These are phyloP conservation scores for Borovskyia barvae DNA, from an alignment of 208 protist species.

Conservation along the genomic window DNA sequence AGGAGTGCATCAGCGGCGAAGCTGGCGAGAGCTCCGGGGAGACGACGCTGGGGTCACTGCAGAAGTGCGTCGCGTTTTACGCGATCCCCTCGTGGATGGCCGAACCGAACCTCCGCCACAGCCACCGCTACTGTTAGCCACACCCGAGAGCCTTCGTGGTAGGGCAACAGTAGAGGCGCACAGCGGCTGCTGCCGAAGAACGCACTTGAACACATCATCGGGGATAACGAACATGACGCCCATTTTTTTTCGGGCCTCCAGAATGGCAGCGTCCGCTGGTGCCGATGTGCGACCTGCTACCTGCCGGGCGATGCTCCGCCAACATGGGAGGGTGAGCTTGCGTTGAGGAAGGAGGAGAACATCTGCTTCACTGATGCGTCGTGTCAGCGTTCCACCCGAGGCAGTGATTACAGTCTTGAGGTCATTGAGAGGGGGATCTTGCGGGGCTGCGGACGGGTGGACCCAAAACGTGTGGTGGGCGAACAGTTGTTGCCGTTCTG, in stretches of 20 bases:
- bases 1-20: too few relatives aligned
- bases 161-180: conserved; percentile 29
- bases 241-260: conserved; percentile 7
- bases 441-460: conserved; percentile 46
- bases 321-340: conserved; percentile 22
- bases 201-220: conserved; percentile 65
- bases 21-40: too few relatives aligned
- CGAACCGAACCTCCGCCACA: background rate
- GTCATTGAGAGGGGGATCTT: conserved; percentile 70
- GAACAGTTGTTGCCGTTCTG: conserved; percentile 49
- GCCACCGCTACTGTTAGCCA: background rate
- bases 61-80: conserved; percentile 11
- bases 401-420: conserved; percentile 53
- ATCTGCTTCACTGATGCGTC: conserved; percentile 20
- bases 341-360: conserved; percentile 43
- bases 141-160: conserved; percentile 9
- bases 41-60: conserved; percentile 8
- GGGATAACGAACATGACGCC: conserved; percentile 43
- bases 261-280: background rate
- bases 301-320: conserved; percentile 22
- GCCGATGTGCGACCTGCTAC: background rate
- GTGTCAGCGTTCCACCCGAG: conserved; percentile 49
- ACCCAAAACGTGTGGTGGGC: conserved; percentile 47
- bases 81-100: background rate
- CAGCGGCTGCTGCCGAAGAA: conserved; percentile 51